Evolutionary conservation across 176 grass and related monocot species (phyloP), one percentile per base, ranked within the genome.

Genomic region (Rhipidocladum racemiflorum): DNA sequence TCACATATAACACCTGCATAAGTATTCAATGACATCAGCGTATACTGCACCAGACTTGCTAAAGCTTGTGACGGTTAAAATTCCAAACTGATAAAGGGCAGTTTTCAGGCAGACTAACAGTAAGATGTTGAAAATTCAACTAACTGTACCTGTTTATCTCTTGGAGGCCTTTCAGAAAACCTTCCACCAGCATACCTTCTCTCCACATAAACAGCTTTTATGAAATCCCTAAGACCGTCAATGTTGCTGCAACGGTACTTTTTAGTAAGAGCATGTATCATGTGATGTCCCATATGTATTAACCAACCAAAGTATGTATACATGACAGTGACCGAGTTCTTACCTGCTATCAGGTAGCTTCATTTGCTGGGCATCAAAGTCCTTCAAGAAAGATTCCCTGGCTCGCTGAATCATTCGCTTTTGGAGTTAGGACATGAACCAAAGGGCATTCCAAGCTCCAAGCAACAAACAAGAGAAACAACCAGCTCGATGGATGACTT

Each of bases 191-290:
- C 68, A 61, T 87, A 94, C 55, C 87, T 81, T 83, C 91, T 87
- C 65, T 97, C 94, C 80, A 94, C 90, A 85, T 94, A 97, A 83
- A 97, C 90, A 87, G 40, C 87, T 83, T 77, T 92, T 75, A 94
- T 97, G 64, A 97, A 97, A 79, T 92, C 94, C 85, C 94, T 97
- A 57, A 97, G 81, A 83, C 78, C 76, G 46, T 65, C 74, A 56
- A 76, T 32, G 34, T 92, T 87, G 78, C 94, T 97, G 92, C 4
- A 74, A 85, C 53, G 70, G 75, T 6, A 82, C 29, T 30, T 72
- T 66, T 70, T 28, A 74, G 67, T 51, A 9, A 81, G 61, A 75
- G 0, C 18, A 53, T 80, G 50, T 42, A 12, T 6, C 27, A 49
- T 61, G 45, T 16, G 14, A 48, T 48, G 32, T 21, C 21, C 53